Percentiles rank a stretch among this genome's conserved stretches.
These are phyloP conservation scores for Ophiobolus disseminans DNA, from an alignment of 2,329 filamentous ascomycete genomes.

Conservation along the genomic window DNA sequence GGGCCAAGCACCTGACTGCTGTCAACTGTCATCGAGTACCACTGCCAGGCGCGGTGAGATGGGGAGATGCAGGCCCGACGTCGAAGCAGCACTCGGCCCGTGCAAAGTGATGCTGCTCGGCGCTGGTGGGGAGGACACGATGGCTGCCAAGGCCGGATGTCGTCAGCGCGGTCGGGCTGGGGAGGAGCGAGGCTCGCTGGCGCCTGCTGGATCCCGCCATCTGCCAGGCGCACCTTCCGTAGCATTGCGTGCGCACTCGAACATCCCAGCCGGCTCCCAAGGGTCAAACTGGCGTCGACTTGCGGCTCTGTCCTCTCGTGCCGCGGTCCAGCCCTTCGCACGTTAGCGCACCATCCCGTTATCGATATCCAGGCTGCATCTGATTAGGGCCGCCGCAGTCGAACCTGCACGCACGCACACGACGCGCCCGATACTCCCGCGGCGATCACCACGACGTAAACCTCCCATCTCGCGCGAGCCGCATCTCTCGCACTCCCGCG, in stretches of 20 bases:
- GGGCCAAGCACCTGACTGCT: no score
- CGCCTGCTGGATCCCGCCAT: not conserved
- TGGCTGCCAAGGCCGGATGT: conserved; percentile 1
- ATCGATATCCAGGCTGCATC: conserved; percentile 23
- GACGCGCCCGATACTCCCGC: conserved; percentile 27
- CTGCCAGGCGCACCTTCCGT: not conserved
- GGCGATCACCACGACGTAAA: conserved; percentile 22
- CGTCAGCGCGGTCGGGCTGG: not conserved
- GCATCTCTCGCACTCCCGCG: conserved; percentile 8
- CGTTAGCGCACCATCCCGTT: conserved; percentile 15
- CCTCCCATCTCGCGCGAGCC: conserved; percentile 14
- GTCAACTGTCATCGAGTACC: no score
- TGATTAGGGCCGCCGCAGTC: conserved; percentile 8
- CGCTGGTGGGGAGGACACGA: not conserved
- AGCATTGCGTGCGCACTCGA: not conserved
- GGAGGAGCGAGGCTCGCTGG: not conserved
- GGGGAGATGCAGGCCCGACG: no score
- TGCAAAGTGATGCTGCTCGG: not conserved
- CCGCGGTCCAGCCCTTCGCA: conserved; percentile 8
- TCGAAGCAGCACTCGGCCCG: not conserved
- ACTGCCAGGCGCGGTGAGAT: no score
- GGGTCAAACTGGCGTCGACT: conserved; percentile 2
- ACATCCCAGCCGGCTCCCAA: not conserved
- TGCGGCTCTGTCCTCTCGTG: conserved; percentile 11
- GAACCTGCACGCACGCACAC: conserved; percentile 19